phyloP scores from a whole-genome alignment of 1,284 basidiomycete species.

The Caloboletus inedulis region DNA sequence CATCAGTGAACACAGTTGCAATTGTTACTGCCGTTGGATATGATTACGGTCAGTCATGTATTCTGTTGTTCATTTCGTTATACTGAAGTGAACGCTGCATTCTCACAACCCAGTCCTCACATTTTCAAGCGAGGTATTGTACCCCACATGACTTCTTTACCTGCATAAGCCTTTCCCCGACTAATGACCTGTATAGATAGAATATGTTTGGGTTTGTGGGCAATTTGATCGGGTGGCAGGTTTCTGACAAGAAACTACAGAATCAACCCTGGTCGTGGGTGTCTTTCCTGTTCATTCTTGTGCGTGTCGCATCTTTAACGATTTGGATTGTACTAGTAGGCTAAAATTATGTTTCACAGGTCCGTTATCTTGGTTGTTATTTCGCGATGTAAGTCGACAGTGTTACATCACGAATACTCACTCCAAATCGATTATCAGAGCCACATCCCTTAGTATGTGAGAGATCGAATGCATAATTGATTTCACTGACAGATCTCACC shows the following conservation, averaged over 20 bases:
- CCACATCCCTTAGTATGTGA: not conserved
- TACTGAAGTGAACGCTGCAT: not conserved
- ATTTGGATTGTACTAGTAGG: not conserved
- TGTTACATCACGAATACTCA: not conserved
- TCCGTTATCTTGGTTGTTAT: conserved; percentile 10
- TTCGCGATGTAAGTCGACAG: not conserved
- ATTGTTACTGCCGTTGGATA: not conserved
- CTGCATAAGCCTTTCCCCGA: not conserved
- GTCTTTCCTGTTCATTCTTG: conserved; percentile 7
- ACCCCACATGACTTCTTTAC: not conserved
- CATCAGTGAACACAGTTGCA: not conserved
- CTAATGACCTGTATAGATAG: not conserved
- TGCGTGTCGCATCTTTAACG: not conserved
- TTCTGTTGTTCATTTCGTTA: not conserved
- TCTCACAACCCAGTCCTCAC: conserved; percentile 2
- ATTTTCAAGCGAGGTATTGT: conserved; percentile 5
- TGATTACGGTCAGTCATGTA: not conserved
- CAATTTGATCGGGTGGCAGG: not conserved
- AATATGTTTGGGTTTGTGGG: conserved; percentile 12
- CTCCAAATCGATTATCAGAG: not conserved
- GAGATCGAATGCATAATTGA: not conserved
- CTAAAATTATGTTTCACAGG: not conserved
- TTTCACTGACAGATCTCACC: not conserved
- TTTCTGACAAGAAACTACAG: conserved; percentile 1
- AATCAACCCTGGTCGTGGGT: conserved; percentile 4